phyloP scores from a whole-genome alignment of 306 rosid species.

The Delonix regia region DNA sequence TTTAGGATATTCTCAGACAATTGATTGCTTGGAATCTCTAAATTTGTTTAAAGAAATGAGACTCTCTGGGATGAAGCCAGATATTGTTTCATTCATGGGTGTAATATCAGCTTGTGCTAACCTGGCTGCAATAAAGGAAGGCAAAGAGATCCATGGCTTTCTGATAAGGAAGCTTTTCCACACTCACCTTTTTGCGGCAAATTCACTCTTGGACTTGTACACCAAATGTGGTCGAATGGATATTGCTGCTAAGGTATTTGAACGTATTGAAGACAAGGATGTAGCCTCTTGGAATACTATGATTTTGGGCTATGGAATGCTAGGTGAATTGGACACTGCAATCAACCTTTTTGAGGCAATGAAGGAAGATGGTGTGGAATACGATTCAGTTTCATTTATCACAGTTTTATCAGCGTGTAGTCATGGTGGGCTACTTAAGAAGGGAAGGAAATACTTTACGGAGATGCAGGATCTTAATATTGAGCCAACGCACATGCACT shows the following conservation, averaged over 20 bases:
- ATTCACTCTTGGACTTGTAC: slow-evolving; percentile 82
- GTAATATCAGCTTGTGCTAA: slow-evolving; percentile 84
- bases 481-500: slow-evolving; percentile 75
- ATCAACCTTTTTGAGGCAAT: slow-evolving; percentile 72
- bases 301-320: slow-evolving; percentile 91
- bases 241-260: slow-evolving; percentile 69
- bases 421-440: slow-evolving; percentile 82
- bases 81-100: slow-evolving; percentile 78
- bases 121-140: slow-evolving; percentile 70
- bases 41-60: slow-evolving; percentile 75
- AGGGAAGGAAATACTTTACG: slow-evolving; percentile 64
- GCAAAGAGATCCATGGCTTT: slow-evolving; percentile 82
- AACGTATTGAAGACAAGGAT: slow-evolving; percentile 61
- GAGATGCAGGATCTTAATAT: slow-evolving; percentile 59
- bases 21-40: slow-evolving; percentile 60
- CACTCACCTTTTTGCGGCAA: slow-evolving; percentile 67
- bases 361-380: slow-evolving; percentile 59
- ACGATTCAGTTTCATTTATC: slow-evolving; percentile 79
- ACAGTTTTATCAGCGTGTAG: slow-evolving; percentile 91
- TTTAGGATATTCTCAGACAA: slow-evolving; percentile 73
- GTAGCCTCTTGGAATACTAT: slow-evolving; percentile 94
- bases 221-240: slow-evolving; percentile 85
- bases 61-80: slow-evolving; percentile 57
- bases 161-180: slow-evolving; percentile 53
- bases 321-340: slow-evolving; percentile 75